Evolutionary conservation across 108 stramenopile species (phyloP).

Genomic region (Conticribra guillardii): DNA sequence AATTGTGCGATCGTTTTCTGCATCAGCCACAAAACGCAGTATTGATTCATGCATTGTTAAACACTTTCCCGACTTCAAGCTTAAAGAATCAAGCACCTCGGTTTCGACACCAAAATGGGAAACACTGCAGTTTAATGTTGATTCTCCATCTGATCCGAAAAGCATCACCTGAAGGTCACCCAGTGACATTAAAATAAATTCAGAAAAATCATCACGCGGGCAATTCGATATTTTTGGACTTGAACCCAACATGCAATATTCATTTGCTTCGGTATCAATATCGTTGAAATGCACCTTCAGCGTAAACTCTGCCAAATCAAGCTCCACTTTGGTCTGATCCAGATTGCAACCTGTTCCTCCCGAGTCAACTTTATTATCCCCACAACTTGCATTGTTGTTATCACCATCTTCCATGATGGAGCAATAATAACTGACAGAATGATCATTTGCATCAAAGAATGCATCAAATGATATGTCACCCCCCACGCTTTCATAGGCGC

Average conservation of each 20-base stretch:
- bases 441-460: conserved; percentile 87
- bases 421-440: conserved; percentile 65
- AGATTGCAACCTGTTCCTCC: conserved; percentile 29
- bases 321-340: conserved; percentile 58
- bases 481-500: conserved; percentile 27
- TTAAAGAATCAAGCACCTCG: conserved; percentile 24
- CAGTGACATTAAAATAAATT: conserved; percentile 63
- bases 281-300: conserved; percentile 52
- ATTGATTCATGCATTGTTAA: conserved; percentile 22
- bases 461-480: conserved; percentile 71
- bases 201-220: conserved; percentile 37
- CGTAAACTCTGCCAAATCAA: conserved; percentile 51
- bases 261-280: background rate
- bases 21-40: conserved; percentile 33
- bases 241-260: too few relatives aligned
- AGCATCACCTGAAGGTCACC: conserved; percentile 53
- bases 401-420: conserved; percentile 45
- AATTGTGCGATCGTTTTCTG: conserved; percentile 16
- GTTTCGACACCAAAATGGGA: conserved; percentile 77
- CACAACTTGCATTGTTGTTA: background rate
- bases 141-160: conserved; percentile 27
- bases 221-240: too few relatives aligned
- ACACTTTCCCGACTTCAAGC: background rate
- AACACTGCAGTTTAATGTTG: conserved; percentile 49
- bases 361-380: background rate